Base-by-base conservation (phyloP, 495 filamentous ascomycete species). In the Emericellopsis terricola region DNA sequence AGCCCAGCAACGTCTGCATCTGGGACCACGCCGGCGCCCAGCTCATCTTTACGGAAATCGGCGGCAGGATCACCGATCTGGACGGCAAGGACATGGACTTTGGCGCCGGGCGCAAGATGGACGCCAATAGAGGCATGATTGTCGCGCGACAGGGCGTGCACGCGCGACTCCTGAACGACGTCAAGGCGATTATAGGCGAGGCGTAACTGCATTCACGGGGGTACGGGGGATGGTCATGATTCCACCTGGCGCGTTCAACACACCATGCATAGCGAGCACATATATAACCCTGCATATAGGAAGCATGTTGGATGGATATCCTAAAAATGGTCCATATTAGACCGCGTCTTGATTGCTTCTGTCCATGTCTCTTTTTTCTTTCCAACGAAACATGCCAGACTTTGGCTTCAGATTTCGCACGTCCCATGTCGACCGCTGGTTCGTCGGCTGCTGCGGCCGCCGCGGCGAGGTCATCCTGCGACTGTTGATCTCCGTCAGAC, bases 1-100 rank as follows among this genome's bases (percentile, higher is more conserved):
- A 34, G 54, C 57, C 37, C 53, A 57, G 8, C 43, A n/a, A 15
- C 8, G 11, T 23, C 36, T 64, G 61, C 36, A 54, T 70, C 18
- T 74, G 70, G 70, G 71, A 76, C 39, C 71, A 76, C 46, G 63
- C 62, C 0, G 71, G 70, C 4, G 64, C 67, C 3, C 64, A 70
- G 57, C 46, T 76, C 17, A 60, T 76, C 34, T 69, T 60, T 38
- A 47, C 60, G 41, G 71, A 76, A 46, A 50, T 67, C 0, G 71
- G 71, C 0, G 65, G 62, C 24, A 55, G 52, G 19, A 55, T 76
- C 8, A 71, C 61, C 5, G 70, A 76, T 39, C 39, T 74, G 24
- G 40, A 59, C 6, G 59, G 67, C 4, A 53, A 53, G 31, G 38
- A 39, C 2, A 50, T 65, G 1, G 52, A 62, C 30, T 52, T 59